Evolutionary conservation across 768 basidiomycete genomes (phyloP).

Genomic region (Rhodotorula taiwanensis): DNA sequence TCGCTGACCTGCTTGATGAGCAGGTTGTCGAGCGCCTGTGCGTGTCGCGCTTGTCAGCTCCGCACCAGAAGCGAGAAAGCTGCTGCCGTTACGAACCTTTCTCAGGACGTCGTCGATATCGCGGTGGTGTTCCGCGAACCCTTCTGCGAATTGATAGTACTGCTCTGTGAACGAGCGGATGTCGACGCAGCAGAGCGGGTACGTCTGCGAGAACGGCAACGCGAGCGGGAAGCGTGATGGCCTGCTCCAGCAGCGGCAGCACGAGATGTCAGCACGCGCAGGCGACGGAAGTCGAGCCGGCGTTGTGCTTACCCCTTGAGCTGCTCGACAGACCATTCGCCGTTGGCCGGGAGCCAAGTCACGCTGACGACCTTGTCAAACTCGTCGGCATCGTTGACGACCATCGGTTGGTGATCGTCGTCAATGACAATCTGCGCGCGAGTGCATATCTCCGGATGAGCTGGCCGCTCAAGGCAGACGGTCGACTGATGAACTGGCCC

Average conservation of each 20-base stretch:
- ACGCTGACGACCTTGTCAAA: slow-evolving; percentile 66
- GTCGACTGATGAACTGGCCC: no score
- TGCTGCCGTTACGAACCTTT: slow-evolving; percentile 54
- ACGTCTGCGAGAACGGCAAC: slow-evolving; percentile 91
- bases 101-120: slow-evolving; percentile 86
- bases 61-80: no score
- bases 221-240: slow-evolving; percentile 56
- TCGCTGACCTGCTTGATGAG: slow-evolving; percentile 67
- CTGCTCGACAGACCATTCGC: slow-evolving; percentile 43
- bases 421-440: slow-evolving; percentile 59
- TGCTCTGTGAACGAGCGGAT: slow-evolving; percentile 84
- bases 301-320: slow-evolving; percentile 19
- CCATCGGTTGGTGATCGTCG: slow-evolving; percentile 87
- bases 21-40: slow-evolving; percentile 76
- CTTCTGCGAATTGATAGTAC: slow-evolving; percentile 94
- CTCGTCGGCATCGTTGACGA: slow-evolving; percentile 54
- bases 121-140: slow-evolving; percentile 80
- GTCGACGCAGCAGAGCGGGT: slow-evolving; percentile 89
- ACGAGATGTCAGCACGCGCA: neutral
- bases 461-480: no score
- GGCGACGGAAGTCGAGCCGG: slow-evolving; percentile 9
- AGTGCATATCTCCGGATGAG: slow-evolving; percentile 43
- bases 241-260: slow-evolving; percentile 45
- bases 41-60: neutral
- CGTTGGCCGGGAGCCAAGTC: slow-evolving; percentile 71